Percentiles rank a stretch among this genome's conserved stretches.
These are phyloP conservation scores for Neoboletus subvelutipes DNA, from an alignment of 768 basidiomycete species.

Conservation along the genomic window DNA sequence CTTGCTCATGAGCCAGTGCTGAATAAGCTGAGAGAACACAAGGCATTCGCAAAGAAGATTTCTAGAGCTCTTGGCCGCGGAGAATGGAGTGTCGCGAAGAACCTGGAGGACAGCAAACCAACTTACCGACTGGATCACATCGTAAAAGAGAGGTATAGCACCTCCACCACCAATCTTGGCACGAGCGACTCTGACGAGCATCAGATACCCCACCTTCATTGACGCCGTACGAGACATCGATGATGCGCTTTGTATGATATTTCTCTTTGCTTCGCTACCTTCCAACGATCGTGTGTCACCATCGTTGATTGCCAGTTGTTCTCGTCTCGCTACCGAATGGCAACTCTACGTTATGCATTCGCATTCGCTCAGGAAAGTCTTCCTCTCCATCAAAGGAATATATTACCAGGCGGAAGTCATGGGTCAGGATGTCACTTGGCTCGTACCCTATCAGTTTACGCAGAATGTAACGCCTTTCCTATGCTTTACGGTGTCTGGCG, in stretches of 20 bases:
- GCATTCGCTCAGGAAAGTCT: slow-evolving; percentile 80
- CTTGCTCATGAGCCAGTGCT: slow-evolving; percentile 95
- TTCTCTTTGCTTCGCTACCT: slow-evolving; percentile 89
- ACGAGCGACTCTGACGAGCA: slow-evolving; percentile 10
- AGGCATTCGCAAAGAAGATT: slow-evolving; percentile 96
- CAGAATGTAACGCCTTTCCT: slow-evolving; percentile 64
- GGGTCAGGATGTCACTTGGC: slow-evolving; percentile 92
- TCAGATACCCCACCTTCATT: slow-evolving; percentile 93
- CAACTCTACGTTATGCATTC: slow-evolving; percentile 93
- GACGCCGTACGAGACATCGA: slow-evolving; percentile 96
- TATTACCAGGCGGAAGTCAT: slow-evolving; percentile 97
- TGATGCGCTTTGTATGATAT: slow-evolving; percentile 93
- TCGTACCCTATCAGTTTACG: slow-evolving; percentile 96
- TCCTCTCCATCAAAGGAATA: slow-evolving; percentile 96
- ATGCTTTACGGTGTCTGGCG: background rate
- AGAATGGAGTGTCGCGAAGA: slow-evolving; percentile 95
- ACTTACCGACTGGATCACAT: slow-evolving; percentile 92
- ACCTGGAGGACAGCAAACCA: slow-evolving; percentile 89
- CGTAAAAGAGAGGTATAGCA: slow-evolving; percentile 87
- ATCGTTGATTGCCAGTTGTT: slow-evolving; percentile 86
- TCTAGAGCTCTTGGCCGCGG: slow-evolving; percentile 88
- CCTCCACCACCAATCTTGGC: background rate
- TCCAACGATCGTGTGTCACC: slow-evolving; percentile 80
- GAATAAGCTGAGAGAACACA: slow-evolving; percentile 92
- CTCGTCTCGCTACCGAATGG: slow-evolving; percentile 92